phyloP scores from a whole-genome alignment of 805 yeast genomes.

The Metschnikowia reukaufii region DNA sequence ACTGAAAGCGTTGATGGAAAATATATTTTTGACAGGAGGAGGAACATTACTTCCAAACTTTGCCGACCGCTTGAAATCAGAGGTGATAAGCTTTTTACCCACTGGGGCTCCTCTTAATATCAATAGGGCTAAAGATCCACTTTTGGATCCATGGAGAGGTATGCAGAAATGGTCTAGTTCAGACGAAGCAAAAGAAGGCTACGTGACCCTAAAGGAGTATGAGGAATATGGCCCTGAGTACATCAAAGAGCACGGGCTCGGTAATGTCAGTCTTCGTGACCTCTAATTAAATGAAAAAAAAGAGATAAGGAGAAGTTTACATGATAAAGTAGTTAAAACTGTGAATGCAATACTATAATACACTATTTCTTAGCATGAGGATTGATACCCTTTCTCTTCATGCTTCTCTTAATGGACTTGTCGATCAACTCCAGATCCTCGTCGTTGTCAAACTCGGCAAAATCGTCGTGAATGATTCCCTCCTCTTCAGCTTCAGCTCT shows the following conservation, averaged over 20 bases:
- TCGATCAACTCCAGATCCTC: slow-evolving; percentile 74
- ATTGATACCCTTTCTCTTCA: slow-evolving; percentile 72
- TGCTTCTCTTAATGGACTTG: slow-evolving; percentile 61
- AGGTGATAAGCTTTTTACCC: slow-evolving; percentile 72
- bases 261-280: slow-evolving; percentile 49
- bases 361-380: slow-evolving; percentile 46
- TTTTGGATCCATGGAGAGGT: slow-evolving; percentile 89
- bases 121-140: slow-evolving; percentile 63
- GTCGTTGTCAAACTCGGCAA: slow-evolving; percentile 74
- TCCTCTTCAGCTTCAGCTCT: slow-evolving; percentile 79
- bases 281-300: background rate
- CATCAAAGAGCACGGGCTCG: slow-evolving; percentile 80
- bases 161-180: slow-evolving; percentile 76
- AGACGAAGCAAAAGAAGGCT: slow-evolving; percentile 45
- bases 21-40: slow-evolving; percentile 88
- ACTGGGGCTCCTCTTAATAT: slow-evolving; percentile 60
- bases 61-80: slow-evolving; percentile 63
- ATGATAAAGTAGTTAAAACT: background rate
- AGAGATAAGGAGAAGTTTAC: too few relatives aligned
- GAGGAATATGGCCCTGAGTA: slow-evolving; percentile 89
- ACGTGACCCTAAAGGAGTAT: slow-evolving; percentile 69
- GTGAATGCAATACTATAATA: slow-evolving; percentile 11
- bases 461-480: slow-evolving; percentile 81
- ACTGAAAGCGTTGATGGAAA: slow-evolving; percentile 51
- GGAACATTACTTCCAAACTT: slow-evolving; percentile 65